A percentile compares a stretch with the other conserved stretches of the same genome.
These are phyloP conservation scores for Penicillium sclerotiorum DNA, from an alignment of 2,329 filamentous ascomycete species.

Conservation along the genomic window DNA sequence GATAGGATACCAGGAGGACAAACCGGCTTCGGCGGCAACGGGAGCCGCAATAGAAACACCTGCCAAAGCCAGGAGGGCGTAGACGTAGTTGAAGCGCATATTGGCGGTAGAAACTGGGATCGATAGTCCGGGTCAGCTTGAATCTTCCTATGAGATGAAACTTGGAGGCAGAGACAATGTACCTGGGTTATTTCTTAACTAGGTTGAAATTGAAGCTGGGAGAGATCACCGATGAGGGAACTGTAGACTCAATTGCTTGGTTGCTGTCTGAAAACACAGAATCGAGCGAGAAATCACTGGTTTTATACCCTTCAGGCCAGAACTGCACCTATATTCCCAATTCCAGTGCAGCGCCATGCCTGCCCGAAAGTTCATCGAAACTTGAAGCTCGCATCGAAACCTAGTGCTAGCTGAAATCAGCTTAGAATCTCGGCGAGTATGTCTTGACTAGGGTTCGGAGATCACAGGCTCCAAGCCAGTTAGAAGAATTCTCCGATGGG, in stretches of 20 bases:
- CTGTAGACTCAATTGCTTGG: background rate
- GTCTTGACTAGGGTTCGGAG: slow-evolving; percentile 12
- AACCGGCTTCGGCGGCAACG: slow-evolving; percentile 14
- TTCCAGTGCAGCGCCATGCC: too few relatives aligned
- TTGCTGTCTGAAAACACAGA: background rate
- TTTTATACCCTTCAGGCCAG: slow-evolving; percentile 9
- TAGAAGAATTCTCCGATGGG: slow-evolving; percentile 1
- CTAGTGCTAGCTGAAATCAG: background rate
- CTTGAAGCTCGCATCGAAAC: background rate
- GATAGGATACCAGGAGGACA: background rate
- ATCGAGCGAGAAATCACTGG: background rate
- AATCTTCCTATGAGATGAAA: too few relatives aligned
- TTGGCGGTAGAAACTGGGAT: background rate
- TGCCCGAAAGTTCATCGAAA: too few relatives aligned
- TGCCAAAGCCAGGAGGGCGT: slow-evolving; percentile 14
- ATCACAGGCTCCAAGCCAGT: slow-evolving; percentile 10
- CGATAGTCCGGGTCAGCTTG: too few relatives aligned
- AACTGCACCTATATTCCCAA: background rate
- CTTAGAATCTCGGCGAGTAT: slow-evolving; percentile 13
- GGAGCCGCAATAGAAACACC: slow-evolving; percentile 16
- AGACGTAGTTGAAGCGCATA: slow-evolving; percentile 15
- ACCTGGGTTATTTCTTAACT: too few relatives aligned
- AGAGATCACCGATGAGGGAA: background rate
- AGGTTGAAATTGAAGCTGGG: too few relatives aligned
- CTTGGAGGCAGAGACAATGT: too few relatives aligned